phyloP scores from a whole-genome alignment of 2,329 filamentous ascomycete genomes.

The Didymella segeticola region DNA sequence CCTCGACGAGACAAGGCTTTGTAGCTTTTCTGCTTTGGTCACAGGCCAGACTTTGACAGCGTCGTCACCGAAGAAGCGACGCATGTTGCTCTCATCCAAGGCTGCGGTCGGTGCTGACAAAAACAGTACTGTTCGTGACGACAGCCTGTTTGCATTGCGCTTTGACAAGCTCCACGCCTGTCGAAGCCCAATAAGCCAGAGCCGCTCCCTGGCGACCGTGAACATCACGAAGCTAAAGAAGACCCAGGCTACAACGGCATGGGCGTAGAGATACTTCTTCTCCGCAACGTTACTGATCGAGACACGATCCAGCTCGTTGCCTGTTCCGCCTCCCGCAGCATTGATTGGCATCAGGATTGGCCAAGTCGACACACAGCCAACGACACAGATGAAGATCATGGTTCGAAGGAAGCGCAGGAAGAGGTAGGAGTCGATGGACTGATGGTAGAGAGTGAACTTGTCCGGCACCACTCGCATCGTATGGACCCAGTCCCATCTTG shows the following conservation, averaged over 20 bases:
- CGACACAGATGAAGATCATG: conserved; percentile 77
- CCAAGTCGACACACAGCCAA: conserved; percentile 85
- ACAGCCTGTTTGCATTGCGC: conserved; percentile 82
- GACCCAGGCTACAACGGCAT: conserved; percentile 79
- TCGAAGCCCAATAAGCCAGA: conserved; percentile 91
- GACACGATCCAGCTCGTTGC: conserved; percentile 75
- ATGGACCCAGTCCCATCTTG: conserved; percentile 51
- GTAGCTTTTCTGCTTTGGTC: conserved; percentile 76
- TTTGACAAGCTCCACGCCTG: conserved; percentile 91
- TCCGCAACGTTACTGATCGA: conserved; percentile 78
- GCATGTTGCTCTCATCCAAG: conserved; percentile 76
- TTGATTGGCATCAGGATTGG: conserved; percentile 90
- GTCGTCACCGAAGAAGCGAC: conserved; percentile 79
- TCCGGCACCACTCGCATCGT: conserved; percentile 67
- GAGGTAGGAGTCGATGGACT: conserved; percentile 90
- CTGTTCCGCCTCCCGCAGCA: conserved; percentile 73
- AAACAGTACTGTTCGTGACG: conserved; percentile 88
- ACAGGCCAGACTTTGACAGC: conserved; percentile 87
- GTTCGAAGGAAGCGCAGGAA: conserved; percentile 89
- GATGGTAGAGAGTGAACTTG: conserved; percentile 83
- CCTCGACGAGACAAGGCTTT: conserved; percentile 81
- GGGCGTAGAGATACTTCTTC: conserved; percentile 74
- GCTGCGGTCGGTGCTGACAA: conserved; percentile 82
- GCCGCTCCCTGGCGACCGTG: conserved; percentile 83
- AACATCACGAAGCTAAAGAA: conserved; percentile 89